Evolutionary conservation across 176 grass and related monocot species (phyloP).

Genomic region (Alopecurus myosuroides): DNA sequence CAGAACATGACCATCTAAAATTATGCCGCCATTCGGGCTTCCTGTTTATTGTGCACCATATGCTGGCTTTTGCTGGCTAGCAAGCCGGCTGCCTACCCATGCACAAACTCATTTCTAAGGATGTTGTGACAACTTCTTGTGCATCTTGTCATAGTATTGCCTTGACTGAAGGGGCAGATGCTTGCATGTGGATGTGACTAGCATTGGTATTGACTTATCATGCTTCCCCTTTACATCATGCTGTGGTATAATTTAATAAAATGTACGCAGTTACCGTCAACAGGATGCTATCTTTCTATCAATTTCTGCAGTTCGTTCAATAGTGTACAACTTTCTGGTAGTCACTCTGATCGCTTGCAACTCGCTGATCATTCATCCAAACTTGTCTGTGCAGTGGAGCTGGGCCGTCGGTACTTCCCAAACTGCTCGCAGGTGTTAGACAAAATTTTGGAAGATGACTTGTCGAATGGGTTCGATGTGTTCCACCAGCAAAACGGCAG

Average conservation of each 20-base stretch:
- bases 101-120: not conserved
- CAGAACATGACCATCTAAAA: not conserved
- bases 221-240: not conserved
- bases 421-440: slow-evolving; percentile 88
- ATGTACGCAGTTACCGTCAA: not conserved
- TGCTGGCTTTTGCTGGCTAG: not conserved
- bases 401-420: slow-evolving; percentile 76
- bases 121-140: not conserved
- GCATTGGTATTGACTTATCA: not conserved
- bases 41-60: not conserved
- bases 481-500: slow-evolving; percentile 54
- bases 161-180: not conserved
- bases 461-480: slow-evolving; percentile 31
- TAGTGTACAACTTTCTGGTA: not conserved
- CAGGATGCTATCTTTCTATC: not conserved
- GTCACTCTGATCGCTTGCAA: not conserved
- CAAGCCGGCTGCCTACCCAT: not conserved
- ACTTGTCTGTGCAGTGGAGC: slow-evolving; percentile 50
- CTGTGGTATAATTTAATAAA: not conserved
- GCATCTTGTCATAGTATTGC: not conserved
- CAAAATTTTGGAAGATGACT: slow-evolving; percentile 72
- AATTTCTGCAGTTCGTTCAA: not conserved
- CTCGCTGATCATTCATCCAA: not conserved
- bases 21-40: not conserved
- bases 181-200: not conserved